These are phyloP conservation scores for Apiospora marii DNA, from an alignment of 2,329 filamentous ascomycete species.

Conservation along the genomic window DNA sequence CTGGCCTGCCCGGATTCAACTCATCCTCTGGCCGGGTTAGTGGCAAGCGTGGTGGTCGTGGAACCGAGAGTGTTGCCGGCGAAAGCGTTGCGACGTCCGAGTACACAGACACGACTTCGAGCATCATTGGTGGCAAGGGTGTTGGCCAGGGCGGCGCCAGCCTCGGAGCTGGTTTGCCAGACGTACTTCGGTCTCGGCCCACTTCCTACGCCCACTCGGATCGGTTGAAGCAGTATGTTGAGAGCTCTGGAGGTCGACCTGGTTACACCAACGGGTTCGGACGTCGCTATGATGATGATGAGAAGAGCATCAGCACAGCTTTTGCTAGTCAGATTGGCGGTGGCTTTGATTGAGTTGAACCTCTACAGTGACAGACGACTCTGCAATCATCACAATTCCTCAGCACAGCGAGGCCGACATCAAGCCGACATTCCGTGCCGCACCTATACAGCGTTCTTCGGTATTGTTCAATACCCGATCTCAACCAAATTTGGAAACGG, in stretches of 20 bases:
- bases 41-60: slow-evolving; percentile 71
- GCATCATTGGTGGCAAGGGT: slow-evolving; percentile 77
- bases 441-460: not conserved
- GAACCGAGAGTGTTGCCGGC: slow-evolving; percentile 82
- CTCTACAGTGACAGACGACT: slow-evolving; percentile 16
- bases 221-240: slow-evolving; percentile 92
- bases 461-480: slow-evolving; percentile 7
- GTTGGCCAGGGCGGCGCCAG: slow-evolving; percentile 88
- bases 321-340: slow-evolving; percentile 93
- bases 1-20: slow-evolving; percentile 73
- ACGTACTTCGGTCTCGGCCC: slow-evolving; percentile 71
- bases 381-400: not conserved
- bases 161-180: slow-evolving; percentile 80
- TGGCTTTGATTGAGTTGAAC: slow-evolving; percentile 42
- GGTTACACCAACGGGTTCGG: slow-evolving; percentile 73
- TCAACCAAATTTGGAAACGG: slow-evolving; percentile 11
- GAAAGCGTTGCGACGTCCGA: slow-evolving; percentile 94
- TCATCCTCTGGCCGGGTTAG: slow-evolving; percentile 67
- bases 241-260: slow-evolving; percentile 74
- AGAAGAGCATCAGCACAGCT: slow-evolving; percentile 93
- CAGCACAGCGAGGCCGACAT: not conserved
- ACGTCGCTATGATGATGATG: slow-evolving; percentile 85
- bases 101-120: slow-evolving; percentile 82
- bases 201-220: slow-evolving; percentile 81
- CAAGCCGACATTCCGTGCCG: slow-evolving; percentile 9